Evolutionary conservation across 306 rosid species (phyloP).

Genomic region (Vicia villosa): DNA sequence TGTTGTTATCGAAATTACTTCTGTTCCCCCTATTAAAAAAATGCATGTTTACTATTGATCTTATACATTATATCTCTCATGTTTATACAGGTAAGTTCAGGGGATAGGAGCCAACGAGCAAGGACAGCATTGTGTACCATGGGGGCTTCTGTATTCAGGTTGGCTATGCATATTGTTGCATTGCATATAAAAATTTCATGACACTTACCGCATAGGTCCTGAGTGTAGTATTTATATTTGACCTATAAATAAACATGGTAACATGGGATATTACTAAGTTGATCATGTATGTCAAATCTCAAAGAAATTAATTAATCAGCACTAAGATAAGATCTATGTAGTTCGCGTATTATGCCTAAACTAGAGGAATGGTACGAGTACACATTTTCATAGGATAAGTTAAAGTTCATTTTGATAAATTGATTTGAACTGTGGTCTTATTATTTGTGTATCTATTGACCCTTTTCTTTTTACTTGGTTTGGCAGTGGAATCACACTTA

Average conservation of each 20-base stretch:
- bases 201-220: constrained; percentile 22
- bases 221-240: constrained; percentile 13
- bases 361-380: constrained; percentile 2
- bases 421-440: constrained; percentile 14
- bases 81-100: constrained; percentile 65
- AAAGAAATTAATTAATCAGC: neutral
- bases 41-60: constrained; percentile 28
- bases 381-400: constrained; percentile 6
- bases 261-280: constrained; percentile 14
- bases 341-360: neutral
- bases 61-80: constrained; percentile 22
- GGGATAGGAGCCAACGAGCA: constrained; percentile 78
- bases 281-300: constrained; percentile 7
- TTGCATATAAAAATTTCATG: constrained; percentile 14
- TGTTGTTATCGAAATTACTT: neutral
- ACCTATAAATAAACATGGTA: neutral
- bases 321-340: neutral
- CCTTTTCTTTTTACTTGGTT: constrained; percentile 36
- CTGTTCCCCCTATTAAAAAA: no score
- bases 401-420: constrained; percentile 12
- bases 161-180: constrained; percentile 32
- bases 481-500: constrained; percentile 91
- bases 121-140: constrained; percentile 77
- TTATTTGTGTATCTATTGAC: constrained; percentile 29
- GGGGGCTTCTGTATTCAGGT: constrained; percentile 99